A percentile compares a stretch with the other conserved stretches of the same genome.
Evolutionary conservation across 140 eudicot species (phyloP).

Genomic region (Erigeron philadelphicus): DNA sequence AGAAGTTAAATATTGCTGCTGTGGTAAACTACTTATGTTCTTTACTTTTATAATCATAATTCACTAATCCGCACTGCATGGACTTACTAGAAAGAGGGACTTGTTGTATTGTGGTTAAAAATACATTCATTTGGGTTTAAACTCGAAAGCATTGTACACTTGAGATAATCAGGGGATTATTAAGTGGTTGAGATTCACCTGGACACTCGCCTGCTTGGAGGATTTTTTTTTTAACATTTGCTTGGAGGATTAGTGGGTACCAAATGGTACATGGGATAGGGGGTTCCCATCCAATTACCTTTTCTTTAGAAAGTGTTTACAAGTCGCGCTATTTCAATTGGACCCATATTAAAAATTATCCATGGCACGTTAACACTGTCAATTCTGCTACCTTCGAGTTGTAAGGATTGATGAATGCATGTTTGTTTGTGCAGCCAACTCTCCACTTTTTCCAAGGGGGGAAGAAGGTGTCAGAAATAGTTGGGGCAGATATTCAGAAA

Average conservation of each 20-base stretch:
- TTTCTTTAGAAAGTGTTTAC: neutral
- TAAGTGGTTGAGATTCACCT: too few species aligned
- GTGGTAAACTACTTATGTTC: constrained; percentile 53
- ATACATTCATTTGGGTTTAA: neutral
- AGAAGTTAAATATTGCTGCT: constrained; percentile 46
- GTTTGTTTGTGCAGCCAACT: constrained; percentile 62
- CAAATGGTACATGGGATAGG: too few species aligned
- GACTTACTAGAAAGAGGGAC: neutral
- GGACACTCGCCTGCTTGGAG: too few species aligned
- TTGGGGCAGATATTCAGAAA: constrained; percentile 68
- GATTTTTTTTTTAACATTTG: too few species aligned
- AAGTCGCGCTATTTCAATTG: neutral
- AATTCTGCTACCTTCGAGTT: neutral
- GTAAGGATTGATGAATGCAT: neutral
- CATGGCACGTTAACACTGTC: neutral
- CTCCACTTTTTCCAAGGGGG: constrained; percentile 69
- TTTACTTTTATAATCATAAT: constrained; percentile 2
- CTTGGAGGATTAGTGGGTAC: too few species aligned
- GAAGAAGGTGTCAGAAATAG: constrained; percentile 58
- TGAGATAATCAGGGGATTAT: too few species aligned
- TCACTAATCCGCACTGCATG: neutral
- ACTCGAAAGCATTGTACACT: neutral
- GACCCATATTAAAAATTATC: constrained; percentile 1
- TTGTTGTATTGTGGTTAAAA: neutral
- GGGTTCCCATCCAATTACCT: too few species aligned